Base-by-base conservation (phyloP, 2,329 filamentous ascomycete genomes). In the Knufia petricola region DNA sequence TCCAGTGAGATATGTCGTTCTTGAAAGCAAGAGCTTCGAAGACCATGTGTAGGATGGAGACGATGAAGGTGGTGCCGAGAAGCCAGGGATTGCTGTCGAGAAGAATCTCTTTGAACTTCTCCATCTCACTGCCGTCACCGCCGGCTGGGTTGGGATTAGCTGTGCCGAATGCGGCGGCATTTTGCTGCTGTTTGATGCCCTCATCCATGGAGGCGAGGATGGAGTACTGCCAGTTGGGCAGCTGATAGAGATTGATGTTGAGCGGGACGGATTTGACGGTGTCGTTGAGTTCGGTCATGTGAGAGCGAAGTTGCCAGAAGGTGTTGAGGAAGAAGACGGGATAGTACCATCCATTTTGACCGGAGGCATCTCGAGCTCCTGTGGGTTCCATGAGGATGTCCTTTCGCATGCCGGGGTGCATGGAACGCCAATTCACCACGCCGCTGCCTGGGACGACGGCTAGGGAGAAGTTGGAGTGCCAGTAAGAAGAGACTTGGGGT, bases 21-120 rank as follows among this genome's bases (percentile, higher is more conserved):
- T 94, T 95, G 72, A 98, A 98, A 1, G 92, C 92, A 28, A 98
- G 78, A 62, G 85, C 89, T 69, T 98, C 92, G 55, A 98, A 90
- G 58, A 98, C 73, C 77, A 95, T 88, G 69, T 98, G 92, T 32
- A 92, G 75, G 50, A 98, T 77, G 55, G 81, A 89, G 58, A 94
- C 92, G 7, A 94, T 66, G 21, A 81, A 81, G 1, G 92, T 98
- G 26, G 94, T 82, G 21, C 77, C 82, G 32, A 98, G 79, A 24
- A 98, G 80, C 63, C 88, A 94, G 30, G 87, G 84, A 67, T 96
- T 96, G 23, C 88, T 95, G 69, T 96, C 87, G 31, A 96, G 76
- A 32, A 98, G 76, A 41, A 96, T 85, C 62, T 94, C 85, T 73
- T 98, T 98, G 72, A 98, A 82, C 78, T 95, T 87, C 65, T 98